Evolutionary conservation across 83 land plant species (phyloP), one percentile per base, ranked within the genome.

Genomic region (Thuja plicata): DNA sequence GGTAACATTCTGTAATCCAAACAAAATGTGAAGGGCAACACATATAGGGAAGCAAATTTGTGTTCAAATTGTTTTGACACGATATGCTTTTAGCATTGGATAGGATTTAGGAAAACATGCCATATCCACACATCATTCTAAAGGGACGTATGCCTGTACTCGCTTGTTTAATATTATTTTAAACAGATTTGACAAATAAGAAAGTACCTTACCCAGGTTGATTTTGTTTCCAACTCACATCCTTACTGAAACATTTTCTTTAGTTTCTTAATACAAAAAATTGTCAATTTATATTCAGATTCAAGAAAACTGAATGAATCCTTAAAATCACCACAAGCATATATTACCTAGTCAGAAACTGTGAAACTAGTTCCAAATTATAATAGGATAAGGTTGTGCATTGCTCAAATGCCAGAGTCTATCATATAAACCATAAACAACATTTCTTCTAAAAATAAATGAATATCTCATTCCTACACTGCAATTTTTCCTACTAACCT

Each of bases 401-500:
- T 60, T 60, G 7, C 70, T 21, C 70, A 21, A 60, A 60, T 5
- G 7, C 21, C 70, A 60, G 4, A 21, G 8, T 60, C 70, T 5
- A 60, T 5, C 24, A 21, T 21, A 60, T 21, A 66, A 66, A 66
- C 32, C n/a, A 27, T 7, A 32, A 66, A 66, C 8, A 30, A 66
- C 30, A 27, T 24, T 66, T 66, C 73, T 66, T 24, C 73, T 24
- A 8, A 27, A 66, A 27, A 66, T 66, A 66, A 27, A 27, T 7
- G 11, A 66, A 27, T 27, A 66, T 66, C 30, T 66, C n/a, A 66
- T 27, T 27, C 32, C n/a, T 24, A 41, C 3, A 40, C 48, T 41
- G 84, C 84, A 17, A 80, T 19, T 40, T 41, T 35, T 38, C 52
- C 45, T 40, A 32, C 90, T 45, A 73, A 96, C 99, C 98, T 98